These are phyloP conservation scores for Thielaviopsis punctulata DNA, from an alignment of 2,329 filamentous ascomycete genomes.

Conservation along the genomic window DNA sequence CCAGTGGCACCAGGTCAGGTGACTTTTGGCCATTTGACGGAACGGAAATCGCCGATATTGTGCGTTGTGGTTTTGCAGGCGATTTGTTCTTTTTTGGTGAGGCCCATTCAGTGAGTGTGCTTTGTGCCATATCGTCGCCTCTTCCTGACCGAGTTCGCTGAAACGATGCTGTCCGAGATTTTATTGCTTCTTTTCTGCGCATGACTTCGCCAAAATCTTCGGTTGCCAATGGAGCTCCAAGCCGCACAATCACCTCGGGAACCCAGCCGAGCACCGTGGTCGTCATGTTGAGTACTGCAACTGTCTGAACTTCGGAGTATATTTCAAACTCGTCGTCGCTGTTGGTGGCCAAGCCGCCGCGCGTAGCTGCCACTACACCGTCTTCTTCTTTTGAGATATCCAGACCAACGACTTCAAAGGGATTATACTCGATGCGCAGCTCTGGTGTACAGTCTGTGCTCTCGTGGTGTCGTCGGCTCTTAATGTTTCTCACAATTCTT, in stretches of 20 bases:
- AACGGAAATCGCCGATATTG: not conserved
- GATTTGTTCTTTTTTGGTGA: not conserved
- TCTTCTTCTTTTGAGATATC: slow-evolving; percentile 48
- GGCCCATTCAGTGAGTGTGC: not conserved
- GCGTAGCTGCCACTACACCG: slow-evolving; percentile 37
- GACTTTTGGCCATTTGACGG: not conserved
- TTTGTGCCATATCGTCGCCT: not conserved
- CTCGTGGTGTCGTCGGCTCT: slow-evolving; percentile 49
- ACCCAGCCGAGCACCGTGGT: slow-evolving; percentile 19
- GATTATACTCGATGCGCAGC: slow-evolving; percentile 61
- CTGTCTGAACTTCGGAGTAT: slow-evolving; percentile 24
- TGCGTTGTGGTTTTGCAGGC: not conserved
- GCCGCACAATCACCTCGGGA: slow-evolving; percentile 18
- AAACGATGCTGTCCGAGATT: not conserved
- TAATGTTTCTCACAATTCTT: slow-evolving; percentile 46
- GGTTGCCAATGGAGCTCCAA: slow-evolving; percentile 13
- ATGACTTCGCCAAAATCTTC: slow-evolving; percentile 16
- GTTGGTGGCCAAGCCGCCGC: slow-evolving; percentile 41
- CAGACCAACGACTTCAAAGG: slow-evolving; percentile 59
- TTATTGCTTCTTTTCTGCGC: not conserved
- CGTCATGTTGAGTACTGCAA: slow-evolving; percentile 49
- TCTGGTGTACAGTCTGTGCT: slow-evolving; percentile 62
- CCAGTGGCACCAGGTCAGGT: not conserved
- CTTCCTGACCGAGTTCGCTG: not conserved
- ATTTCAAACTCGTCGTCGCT: slow-evolving; percentile 47